Percentiles rank a stretch among this genome's conserved stretches.
These are phyloP conservation scores for Aspergillus asperescens DNA, from an alignment of 495 filamentous ascomycete genomes.

Conservation along the genomic window DNA sequence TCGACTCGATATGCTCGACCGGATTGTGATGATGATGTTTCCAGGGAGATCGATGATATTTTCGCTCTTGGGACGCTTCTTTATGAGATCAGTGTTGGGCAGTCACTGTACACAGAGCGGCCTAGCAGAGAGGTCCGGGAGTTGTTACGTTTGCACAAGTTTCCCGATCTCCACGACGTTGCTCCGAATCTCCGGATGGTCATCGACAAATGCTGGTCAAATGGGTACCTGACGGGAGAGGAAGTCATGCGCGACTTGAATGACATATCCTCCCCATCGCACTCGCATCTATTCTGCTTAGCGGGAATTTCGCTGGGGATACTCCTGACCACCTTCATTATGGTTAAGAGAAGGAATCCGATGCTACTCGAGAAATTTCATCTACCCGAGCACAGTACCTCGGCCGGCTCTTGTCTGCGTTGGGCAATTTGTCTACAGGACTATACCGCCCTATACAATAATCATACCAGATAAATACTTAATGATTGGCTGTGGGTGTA, in stretches of 20 bases:
- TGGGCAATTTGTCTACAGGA: too few relatives aligned
- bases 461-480: too few relatives aligned
- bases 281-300: too few relatives aligned
- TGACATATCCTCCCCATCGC: too few relatives aligned
- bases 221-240: not conserved
- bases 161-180: not conserved
- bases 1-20: not conserved
- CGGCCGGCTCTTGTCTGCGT: too few relatives aligned
- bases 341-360: too few relatives aligned
- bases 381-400: too few relatives aligned
- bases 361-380: too few relatives aligned
- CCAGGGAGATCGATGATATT: not conserved
- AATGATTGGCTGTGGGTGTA: too few relatives aligned
- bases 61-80: not conserved
- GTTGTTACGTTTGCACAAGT: not conserved
- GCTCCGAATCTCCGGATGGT: not conserved
- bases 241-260: not conserved
- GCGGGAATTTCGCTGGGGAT: too few relatives aligned
- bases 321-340: too few relatives aligned
- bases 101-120: not conserved
- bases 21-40: not conserved
- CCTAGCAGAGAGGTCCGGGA: not conserved
- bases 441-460: too few relatives aligned
- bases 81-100: constrained; percentile 2
- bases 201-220: not conserved